phyloP scores from a whole-genome alignment of 805 yeast genomes.

The Komagataella phaffii region DNA sequence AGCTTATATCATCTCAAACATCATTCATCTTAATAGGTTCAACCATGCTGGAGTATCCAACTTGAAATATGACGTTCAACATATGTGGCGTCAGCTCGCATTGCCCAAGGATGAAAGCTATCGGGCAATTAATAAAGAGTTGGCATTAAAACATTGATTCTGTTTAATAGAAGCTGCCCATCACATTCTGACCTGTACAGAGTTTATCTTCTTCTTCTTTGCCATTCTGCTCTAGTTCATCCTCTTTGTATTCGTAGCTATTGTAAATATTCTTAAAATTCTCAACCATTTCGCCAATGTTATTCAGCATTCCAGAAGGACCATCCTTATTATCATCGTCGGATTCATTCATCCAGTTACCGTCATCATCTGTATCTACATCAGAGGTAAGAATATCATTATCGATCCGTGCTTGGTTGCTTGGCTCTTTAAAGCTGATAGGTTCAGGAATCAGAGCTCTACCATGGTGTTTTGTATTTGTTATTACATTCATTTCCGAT shows the following conservation, averaged over 20 bases:
- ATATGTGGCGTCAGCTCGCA: slow-evolving; percentile 14
- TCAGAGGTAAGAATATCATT: not conserved
- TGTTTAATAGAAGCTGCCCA: slow-evolving; percentile 2
- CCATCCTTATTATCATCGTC: slow-evolving; percentile 34
- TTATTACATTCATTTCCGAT: slow-evolving; percentile 1
- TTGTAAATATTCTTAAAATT: slow-evolving; percentile 18
- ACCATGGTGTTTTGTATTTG: not conserved
- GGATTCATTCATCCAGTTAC: slow-evolving; percentile 39
- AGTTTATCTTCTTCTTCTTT: not conserved
- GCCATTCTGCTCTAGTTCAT: not conserved
- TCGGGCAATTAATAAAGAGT: not conserved
- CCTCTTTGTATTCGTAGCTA: not conserved
- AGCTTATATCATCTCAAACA: slow-evolving; percentile 21
- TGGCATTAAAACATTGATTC: not conserved
- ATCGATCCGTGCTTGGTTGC: not conserved
- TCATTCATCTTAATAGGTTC: slow-evolving; percentile 24
- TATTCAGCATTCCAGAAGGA: slow-evolving; percentile 57
- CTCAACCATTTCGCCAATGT: slow-evolving; percentile 46
- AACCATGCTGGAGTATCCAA: slow-evolving; percentile 19
- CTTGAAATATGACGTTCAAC: slow-evolving; percentile 17
- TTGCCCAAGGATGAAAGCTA: slow-evolving; percentile 11
- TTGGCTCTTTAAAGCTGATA: not conserved
- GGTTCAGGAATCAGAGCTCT: not conserved
- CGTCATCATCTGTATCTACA: slow-evolving; percentile 11
- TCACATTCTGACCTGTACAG: not conserved